phyloP scores from a whole-genome alignment of 352 stramenopile genomes.

The Pythium coloratum region DNA sequence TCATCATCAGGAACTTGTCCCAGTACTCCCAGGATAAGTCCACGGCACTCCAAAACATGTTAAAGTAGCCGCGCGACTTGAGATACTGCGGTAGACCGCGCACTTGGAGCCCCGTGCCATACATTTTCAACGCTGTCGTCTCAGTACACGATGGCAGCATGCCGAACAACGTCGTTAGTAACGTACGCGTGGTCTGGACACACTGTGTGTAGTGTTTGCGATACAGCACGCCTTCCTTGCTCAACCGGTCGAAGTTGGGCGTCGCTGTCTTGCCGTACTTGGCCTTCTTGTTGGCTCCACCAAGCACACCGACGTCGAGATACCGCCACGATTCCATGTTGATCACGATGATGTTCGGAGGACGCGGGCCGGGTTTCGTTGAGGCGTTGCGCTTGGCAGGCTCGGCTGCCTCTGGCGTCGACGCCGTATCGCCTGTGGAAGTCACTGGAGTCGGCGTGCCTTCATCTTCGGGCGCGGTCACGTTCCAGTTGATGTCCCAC shows the following conservation, averaged over 20 bases:
- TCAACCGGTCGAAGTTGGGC: conserved; percentile 58
- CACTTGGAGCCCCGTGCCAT: conserved; percentile 50
- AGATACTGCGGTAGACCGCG: conserved; percentile 64
- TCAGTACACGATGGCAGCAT: conserved; percentile 73
- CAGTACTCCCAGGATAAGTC: conserved; percentile 68
- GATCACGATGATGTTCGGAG: conserved; percentile 71
- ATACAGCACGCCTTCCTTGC: conserved; percentile 56
- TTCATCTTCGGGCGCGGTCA: conserved; percentile 5
- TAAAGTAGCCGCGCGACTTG: conserved; percentile 66
- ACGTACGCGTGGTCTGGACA: conserved; percentile 63
- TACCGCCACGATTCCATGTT: conserved; percentile 76
- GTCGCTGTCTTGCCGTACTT: conserved; percentile 49
- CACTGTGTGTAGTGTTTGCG: conserved; percentile 71
- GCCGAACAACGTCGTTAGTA: conserved; percentile 70
- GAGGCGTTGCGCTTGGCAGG: neutral
- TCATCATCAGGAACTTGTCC: conserved; percentile 61
- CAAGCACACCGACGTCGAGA: conserved; percentile 67
- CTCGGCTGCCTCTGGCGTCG: neutral
- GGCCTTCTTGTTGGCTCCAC: conserved; percentile 44
- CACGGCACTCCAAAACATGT: conserved; percentile 71
- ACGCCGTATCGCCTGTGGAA: neutral
- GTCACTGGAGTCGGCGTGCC: neutral
- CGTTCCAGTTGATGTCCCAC: conserved; percentile 50
- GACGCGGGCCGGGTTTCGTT: neutral
- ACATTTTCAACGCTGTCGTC: conserved; percentile 59